Conservation (phyloP, 345 rosid species). For the Syzygium oleosum region DNA sequence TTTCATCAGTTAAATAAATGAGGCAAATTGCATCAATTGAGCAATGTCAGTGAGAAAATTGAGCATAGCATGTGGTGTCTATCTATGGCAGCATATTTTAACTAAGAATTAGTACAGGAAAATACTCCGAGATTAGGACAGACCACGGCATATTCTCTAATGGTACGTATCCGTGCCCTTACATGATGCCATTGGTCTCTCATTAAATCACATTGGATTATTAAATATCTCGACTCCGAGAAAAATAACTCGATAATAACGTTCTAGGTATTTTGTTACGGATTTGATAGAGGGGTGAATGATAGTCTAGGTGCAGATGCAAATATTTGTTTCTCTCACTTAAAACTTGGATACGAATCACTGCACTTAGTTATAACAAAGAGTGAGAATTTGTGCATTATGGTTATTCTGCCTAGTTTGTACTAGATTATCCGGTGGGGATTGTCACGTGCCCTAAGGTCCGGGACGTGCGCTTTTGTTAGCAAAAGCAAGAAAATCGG, state of each 20-base stretch:
- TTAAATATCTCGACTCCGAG: not conserved
- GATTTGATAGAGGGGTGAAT: not conserved
- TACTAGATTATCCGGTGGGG: not conserved
- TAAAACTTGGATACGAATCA: not conserved
- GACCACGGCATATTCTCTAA: not conserved
- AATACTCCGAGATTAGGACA: not conserved
- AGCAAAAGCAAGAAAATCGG: not conserved
- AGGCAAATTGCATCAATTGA: not conserved
- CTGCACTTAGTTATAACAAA: not conserved
- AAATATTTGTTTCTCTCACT: not conserved
- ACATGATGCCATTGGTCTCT: not conserved
- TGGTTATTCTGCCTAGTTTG: not conserved
- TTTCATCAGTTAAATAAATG: not conserved
- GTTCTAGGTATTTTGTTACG: not conserved
- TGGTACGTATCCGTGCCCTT: not conserved
- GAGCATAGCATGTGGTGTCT: not conserved
- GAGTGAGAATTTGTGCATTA: not conserved
- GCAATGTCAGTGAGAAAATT: not conserved
- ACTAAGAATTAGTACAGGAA: no score
- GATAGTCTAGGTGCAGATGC: not conserved
- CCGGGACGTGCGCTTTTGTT: not conserved
- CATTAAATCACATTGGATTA: not conserved
- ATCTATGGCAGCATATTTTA: not conserved
- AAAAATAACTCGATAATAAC: not conserved
- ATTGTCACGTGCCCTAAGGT: not conserved